These are phyloP conservation scores for Sugiyamaella sp. DNA, from an alignment of 1,139 yeast species.

Conservation along the genomic window DNA sequence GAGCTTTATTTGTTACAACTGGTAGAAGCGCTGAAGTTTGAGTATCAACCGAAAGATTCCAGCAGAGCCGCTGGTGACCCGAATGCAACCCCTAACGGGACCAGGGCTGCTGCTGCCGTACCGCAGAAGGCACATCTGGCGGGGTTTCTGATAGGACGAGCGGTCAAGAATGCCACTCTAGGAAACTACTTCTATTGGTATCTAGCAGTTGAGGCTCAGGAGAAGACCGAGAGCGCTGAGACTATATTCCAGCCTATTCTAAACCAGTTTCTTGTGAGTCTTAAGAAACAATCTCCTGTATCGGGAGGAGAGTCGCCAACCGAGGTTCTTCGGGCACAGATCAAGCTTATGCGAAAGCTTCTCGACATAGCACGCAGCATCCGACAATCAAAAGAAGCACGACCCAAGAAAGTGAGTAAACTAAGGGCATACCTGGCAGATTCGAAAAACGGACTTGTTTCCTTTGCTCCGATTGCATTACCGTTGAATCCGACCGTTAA, in stretches of 20 bases:
- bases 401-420: slow-evolving; percentile 58
- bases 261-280: slow-evolving; percentile 39
- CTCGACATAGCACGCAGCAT: slow-evolving; percentile 50
- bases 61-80: no score
- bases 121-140: slow-evolving; percentile 59
- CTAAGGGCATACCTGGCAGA: slow-evolving; percentile 44
- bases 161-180: slow-evolving; percentile 63
- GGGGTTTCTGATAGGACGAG: slow-evolving; percentile 72
- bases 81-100: no score
- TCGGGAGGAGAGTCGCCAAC: neutral
- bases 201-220: slow-evolving; percentile 72
- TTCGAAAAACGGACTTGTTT: slow-evolving; percentile 45
- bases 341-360: slow-evolving; percentile 48
- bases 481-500: slow-evolving; percentile 72
- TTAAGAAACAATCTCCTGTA: slow-evolving; percentile 24
- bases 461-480: slow-evolving; percentile 60
- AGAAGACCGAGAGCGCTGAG: slow-evolving; percentile 24
- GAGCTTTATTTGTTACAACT: slow-evolving; percentile 82
- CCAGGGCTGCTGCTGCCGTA: slow-evolving; percentile 24
- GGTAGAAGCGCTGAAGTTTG: slow-evolving; percentile 91
- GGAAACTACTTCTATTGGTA: slow-evolving; percentile 93
- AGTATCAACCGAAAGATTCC: slow-evolving; percentile 36
- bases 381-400: slow-evolving; percentile 55
- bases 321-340: slow-evolving; percentile 47
- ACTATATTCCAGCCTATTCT: slow-evolving; percentile 36